Evolutionary conservation across 73 alveolate species (phyloP), one percentile per base, ranked within the genome.

Genomic region (Paramecium octaurelia): DNA sequence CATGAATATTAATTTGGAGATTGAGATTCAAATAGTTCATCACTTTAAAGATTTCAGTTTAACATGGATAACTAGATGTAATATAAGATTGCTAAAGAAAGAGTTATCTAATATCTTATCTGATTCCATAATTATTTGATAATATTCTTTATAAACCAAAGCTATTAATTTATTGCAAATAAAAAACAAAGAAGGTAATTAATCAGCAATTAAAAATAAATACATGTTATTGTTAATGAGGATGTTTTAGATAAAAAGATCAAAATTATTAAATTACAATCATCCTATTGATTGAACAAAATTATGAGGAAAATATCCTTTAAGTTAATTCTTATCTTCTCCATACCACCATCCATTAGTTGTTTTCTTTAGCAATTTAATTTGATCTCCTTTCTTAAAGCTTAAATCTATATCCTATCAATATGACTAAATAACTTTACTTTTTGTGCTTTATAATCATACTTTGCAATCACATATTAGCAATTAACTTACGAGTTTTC

Each of bases 311-410:
- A 80, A 80, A 35, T 44, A 80, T 40, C 91, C 91, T 44, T 73
- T 73, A 1, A 48, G 54, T 20, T 80, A 42, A 34, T 24, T 48
- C 24, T 80, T 23, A 24, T 44, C 70, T 46, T 80, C 91, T 80
- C 91, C 91, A 80, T 44, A 80, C 91, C 91, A 80, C 91, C 91
- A 80, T 23, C 91, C 91, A 80, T 80, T 80, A 0, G 46, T 80
- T n/a, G 91, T 80, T 80, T 18, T 80, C 44, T 43, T 80, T 43
- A 80, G 12, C 23, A 80, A 20, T 24, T 80, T 80, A 2, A 80
- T 48, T 80, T 46, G 7, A 42, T 80, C 75, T 24, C 77, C 91
- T 80, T 80, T 80, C 29, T 80, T 80, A 23, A 80, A 80, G 8
- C 75, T 35, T 27, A 80, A 46, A 80, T 80, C 91, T 18, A 6